Base-by-base conservation (phyloP, 331 rosid genomes). In the Quercus tomentella region DNA sequence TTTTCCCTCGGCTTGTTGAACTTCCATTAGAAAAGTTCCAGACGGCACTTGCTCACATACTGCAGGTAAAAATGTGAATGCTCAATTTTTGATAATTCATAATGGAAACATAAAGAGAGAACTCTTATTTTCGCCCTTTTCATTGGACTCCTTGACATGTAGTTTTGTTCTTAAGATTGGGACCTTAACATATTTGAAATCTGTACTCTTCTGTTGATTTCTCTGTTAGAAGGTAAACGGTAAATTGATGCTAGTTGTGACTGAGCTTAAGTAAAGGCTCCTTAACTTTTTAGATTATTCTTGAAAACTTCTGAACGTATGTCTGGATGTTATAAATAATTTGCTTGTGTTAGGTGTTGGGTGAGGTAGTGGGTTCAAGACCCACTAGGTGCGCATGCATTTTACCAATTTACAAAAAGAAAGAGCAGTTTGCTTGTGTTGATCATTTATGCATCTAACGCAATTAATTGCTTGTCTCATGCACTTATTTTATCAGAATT, bases 21-120 rank as follows among this genome's bases (percentile, higher is more conserved):
- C 98, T 96, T 74, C 97, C 99, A 74, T 80, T 90, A 83, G 99
- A 96, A 56, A 96, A 96, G 91, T 96, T 96, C 84, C 97, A 96
- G 88, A 96, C 82, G 84, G 98, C 99, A n/a, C 97, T 96, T 79
- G 99, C 99, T 78, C 97, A 86, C 88, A 85, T 96, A 83, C 89
- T 96, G 45, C 99, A 96, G 99, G 99, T 96, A 89, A 60, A 89
- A 60, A 77, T 82, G 63, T 73, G 76, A 77, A 79, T 68, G 78
- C 52, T 60, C 71, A 22, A 65, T 52, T 73, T 63, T 4, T 78
- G 77, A 75, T 67, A 35, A 10, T 67, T 16, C 52, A 31, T 20
- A 33, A 33, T 33, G 37, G 72, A 18, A 18, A 28, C 35, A 15
- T 63, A 63, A 63, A 15, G 41, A 63, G 21, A 18, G 22, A 35